Conservation (phyloP, 2,329 filamentous ascomycete genomes). For the Colletotrichum costaricense region DNA sequence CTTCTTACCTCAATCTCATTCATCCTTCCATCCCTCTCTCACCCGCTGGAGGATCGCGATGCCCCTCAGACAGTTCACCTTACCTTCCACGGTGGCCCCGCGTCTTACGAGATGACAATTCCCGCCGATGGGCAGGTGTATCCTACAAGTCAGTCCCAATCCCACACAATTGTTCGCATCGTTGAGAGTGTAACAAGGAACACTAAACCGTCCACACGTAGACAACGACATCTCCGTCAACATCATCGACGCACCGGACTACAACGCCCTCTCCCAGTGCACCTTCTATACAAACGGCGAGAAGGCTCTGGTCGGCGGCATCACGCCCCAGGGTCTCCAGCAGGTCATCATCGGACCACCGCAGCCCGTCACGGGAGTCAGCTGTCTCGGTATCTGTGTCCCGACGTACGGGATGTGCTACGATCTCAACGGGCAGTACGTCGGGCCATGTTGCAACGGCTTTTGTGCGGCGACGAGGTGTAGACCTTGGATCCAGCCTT, state of each 20-base stretch:
- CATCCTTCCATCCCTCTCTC: slow-evolving; percentile 9
- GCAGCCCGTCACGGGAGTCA: slow-evolving; percentile 54
- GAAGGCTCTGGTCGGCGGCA: slow-evolving; percentile 46
- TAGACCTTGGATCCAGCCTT: slow-evolving; percentile 48
- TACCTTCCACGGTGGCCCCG: slow-evolving; percentile 55
- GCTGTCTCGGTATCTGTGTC: slow-evolving; percentile 56
- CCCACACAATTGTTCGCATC: fast-evolving
- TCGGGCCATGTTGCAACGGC: slow-evolving; percentile 56
- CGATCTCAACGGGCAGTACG: slow-evolving; percentile 45
- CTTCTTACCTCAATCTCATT: slow-evolving; percentile 26
- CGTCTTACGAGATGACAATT: slow-evolving; percentile 53
- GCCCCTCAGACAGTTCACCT: slow-evolving; percentile 52
- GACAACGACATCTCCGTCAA: slow-evolving; percentile 52
- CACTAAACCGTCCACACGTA: slow-evolving; percentile 34
- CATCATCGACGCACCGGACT: slow-evolving; percentile 56
- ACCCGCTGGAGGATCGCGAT: slow-evolving; percentile 41
- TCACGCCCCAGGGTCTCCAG: slow-evolving; percentile 45
- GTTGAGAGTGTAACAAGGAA: neutral
- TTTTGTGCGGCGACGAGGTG: slow-evolving; percentile 55
- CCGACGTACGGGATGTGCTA: slow-evolving; percentile 53
- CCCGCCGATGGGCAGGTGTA: slow-evolving; percentile 53
- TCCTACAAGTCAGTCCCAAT: slow-evolving; percentile 48
- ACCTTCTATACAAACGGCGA: slow-evolving; percentile 52
- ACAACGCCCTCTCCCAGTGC: slow-evolving; percentile 54
- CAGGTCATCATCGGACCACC: slow-evolving; percentile 58